Percentiles rank a stretch among this genome's conserved stretches.
Conservation (phyloP, 768 basidiomycete genomes). For the Chalciporus sphaerocephalus region DNA sequence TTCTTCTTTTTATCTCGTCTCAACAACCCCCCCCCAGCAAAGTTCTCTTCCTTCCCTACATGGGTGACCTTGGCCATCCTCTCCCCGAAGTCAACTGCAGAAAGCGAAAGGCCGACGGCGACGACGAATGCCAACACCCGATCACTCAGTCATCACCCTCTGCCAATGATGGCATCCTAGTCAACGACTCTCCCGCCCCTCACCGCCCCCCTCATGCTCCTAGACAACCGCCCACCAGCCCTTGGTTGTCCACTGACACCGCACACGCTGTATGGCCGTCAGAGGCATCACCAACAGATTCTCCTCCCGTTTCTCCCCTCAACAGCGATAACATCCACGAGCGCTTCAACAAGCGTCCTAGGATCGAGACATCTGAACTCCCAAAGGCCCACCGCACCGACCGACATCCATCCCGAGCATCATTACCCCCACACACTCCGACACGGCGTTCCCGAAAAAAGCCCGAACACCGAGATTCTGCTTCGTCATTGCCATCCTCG, state of each 20-base stretch:
- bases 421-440: conserved; percentile 22
- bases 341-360: conserved; percentile 29
- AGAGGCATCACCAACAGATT: conserved; percentile 32
- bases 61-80: conserved; percentile 62
- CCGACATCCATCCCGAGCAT: conserved; percentile 13
- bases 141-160: conserved; percentile 33
- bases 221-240: conserved; percentile 36
- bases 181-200: conserved; percentile 30
- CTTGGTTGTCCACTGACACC: conserved; percentile 30
- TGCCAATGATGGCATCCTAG: conserved; percentile 33
- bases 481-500: conserved; percentile 26
- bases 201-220: conserved; percentile 34
- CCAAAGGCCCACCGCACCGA: conserved; percentile 15
- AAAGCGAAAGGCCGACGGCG: conserved; percentile 64
- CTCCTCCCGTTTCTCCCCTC: conserved; percentile 38
- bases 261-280: conserved; percentile 36
- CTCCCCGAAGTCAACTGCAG: conserved; percentile 47
- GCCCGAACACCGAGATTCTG: conserved; percentile 28
- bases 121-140: conserved; percentile 35
- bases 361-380: conserved; percentile 23
- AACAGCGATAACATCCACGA: conserved; percentile 29
- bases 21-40: conserved; percentile 19
- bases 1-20: conserved; percentile 13
- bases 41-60: conserved; percentile 31
- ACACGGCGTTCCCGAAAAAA: conserved; percentile 30